These are phyloP conservation scores for Glycyrrhiza uralensis DNA, from an alignment of 306 rosid genomes.

Conservation along the genomic window DNA sequence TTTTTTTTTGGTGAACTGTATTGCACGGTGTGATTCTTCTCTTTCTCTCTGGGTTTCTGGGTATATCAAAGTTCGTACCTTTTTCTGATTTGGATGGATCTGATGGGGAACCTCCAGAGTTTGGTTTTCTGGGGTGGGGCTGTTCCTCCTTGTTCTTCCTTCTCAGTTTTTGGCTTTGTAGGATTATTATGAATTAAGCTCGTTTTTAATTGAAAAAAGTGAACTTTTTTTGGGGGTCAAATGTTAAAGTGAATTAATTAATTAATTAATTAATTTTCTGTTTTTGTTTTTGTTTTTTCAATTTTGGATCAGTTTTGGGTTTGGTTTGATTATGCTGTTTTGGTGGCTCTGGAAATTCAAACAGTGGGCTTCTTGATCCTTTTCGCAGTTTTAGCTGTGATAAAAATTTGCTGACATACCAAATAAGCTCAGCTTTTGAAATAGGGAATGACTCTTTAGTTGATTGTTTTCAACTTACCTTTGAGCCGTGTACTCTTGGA, in stretches of 20 bases:
- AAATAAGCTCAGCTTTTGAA: background rate
- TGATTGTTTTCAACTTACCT: background rate
- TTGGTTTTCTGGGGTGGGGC: background rate
- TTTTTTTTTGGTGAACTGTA: no score
- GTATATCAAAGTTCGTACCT: slow-evolving; percentile 4
- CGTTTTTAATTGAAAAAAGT: background rate
- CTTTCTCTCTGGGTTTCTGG: background rate
- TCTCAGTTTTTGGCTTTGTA: background rate
- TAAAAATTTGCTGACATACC: background rate
- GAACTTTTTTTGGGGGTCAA: background rate
- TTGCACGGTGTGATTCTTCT: background rate
- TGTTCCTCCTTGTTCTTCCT: no score
- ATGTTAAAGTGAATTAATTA: background rate
- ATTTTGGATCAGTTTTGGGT: slow-evolving; percentile 2
- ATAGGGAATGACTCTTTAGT: background rate
- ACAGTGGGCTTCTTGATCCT: background rate
- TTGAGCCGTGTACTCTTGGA: background rate
- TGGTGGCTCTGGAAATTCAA: slow-evolving; percentile 40
- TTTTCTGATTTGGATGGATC: slow-evolving; percentile 29
- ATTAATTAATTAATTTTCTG: no score
- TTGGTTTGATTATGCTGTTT: slow-evolving; percentile 27
- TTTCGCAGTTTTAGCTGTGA: background rate
- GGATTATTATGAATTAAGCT: background rate
- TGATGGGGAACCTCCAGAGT: background rate
- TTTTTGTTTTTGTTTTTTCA: slow-evolving; percentile 13